These are phyloP conservation scores for Neurospora sublineolata DNA, from an alignment of 495 filamentous ascomycete genomes.

Conservation along the genomic window DNA sequence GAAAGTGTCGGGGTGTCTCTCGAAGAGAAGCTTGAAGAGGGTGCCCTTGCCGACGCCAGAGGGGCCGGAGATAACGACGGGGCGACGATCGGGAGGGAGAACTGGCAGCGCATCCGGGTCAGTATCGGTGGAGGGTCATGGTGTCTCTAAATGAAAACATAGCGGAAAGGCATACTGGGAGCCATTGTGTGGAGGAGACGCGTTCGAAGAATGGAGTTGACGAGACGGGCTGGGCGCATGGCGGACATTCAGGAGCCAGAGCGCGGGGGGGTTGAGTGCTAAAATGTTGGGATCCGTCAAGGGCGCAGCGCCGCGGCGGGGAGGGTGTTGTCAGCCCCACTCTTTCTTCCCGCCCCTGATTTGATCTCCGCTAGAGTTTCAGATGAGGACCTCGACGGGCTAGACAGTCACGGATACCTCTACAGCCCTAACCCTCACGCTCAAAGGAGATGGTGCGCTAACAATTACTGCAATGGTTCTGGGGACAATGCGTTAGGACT, in stretches of 20 bases:
- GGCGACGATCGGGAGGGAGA: constrained; percentile 38
- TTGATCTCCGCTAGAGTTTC: neutral
- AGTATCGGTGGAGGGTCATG: neutral
- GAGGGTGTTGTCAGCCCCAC: neutral
- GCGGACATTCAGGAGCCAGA: neutral
- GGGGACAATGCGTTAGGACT: neutral
- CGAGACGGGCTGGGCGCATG: neutral
- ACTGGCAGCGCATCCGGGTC: constrained; percentile 11
- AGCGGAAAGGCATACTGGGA: constrained; percentile 23
- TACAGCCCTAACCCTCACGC: neutral
- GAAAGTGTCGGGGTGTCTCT: constrained; percentile 59
- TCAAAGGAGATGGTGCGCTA: neutral
- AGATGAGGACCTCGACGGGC: neutral
- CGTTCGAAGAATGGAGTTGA: constrained; percentile 5
- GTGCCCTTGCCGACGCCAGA: constrained; percentile 84
- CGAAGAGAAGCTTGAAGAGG: constrained; percentile 59
- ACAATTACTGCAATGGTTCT: neutral
- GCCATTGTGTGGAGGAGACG: constrained; percentile 29
- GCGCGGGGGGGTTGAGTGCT: neutral
- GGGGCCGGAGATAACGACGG: constrained; percentile 79
- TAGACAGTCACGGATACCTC: neutral
- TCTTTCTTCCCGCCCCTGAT: neutral
- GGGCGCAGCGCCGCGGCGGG: neutral
- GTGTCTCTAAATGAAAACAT: neutral
- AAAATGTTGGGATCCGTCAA: neutral